phyloP scores from a whole-genome alignment of 2,329 filamentous ascomycete genomes.

The Fusarium sp. region DNA sequence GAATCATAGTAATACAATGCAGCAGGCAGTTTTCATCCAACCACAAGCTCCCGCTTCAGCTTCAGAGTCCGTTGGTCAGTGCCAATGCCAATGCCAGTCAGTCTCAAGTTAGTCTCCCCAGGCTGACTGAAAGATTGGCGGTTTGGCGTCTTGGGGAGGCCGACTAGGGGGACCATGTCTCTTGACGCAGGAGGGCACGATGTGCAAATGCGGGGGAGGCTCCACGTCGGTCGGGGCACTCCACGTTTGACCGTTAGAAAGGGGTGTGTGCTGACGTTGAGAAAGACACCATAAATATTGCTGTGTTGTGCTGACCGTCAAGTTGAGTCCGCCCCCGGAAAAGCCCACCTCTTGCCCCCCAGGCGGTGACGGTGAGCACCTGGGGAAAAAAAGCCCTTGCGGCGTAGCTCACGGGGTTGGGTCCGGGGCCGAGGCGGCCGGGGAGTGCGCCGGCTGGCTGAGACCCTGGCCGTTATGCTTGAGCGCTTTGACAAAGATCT shows the following conservation, averaged over 20 bases:
- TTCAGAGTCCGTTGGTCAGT: not conserved
- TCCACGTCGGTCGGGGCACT: conserved; percentile 29
- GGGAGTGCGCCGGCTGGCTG: conserved; percentile 30
- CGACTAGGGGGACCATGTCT: conserved; percentile 27
- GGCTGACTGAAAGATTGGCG: not conserved
- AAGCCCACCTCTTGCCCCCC: not conserved
- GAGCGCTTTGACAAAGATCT: conserved; percentile 61
- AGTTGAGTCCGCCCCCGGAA: not conserved
- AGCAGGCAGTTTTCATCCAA: conserved; percentile 2
- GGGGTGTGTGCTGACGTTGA: conserved; percentile 5
- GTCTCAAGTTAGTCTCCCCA: conserved; percentile 16
- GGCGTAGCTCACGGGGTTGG: conserved; percentile 34
- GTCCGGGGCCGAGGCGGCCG: conserved; percentile 24
- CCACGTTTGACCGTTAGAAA: conserved; percentile 23
- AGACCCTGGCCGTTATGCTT: conserved; percentile 26
- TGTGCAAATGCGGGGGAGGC: conserved; percentile 37
- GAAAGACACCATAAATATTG: conserved; percentile 16
- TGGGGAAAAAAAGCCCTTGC: conserved; percentile 16
- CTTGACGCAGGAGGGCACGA: conserved; percentile 32
- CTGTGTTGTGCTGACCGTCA: not conserved
- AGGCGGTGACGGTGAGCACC: conserved; percentile 5
- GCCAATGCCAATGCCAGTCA: conserved; percentile 9
- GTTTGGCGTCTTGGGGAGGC: conserved; percentile 1
- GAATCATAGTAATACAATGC: conserved; percentile 15
- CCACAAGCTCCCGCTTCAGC: not conserved